phyloP scores from a whole-genome alignment of 1,284 basidiomycete species.

The Quambalaria eucalypti region DNA sequence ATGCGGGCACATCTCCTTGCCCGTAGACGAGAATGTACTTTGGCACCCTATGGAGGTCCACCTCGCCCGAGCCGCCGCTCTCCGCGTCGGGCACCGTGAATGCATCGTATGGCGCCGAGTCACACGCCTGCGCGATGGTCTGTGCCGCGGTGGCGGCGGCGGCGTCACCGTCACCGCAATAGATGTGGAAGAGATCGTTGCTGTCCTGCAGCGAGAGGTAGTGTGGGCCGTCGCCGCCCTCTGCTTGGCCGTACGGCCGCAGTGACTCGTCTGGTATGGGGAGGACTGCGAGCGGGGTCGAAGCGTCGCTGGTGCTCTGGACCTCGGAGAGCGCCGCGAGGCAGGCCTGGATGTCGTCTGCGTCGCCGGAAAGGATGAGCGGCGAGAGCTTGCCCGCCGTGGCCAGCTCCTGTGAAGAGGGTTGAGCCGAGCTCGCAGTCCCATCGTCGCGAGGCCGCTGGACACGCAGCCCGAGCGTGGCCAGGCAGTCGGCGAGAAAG shows the following conservation, averaged over 20 bases:
- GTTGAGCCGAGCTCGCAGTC: neutral
- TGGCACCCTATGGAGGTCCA: conserved; percentile 31
- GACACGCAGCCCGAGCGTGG: neutral
- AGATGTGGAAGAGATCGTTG: neutral
- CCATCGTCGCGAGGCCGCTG: neutral
- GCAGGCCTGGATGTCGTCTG: neutral
- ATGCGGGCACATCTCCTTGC: too few relatives aligned
- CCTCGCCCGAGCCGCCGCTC: conserved; percentile 11
- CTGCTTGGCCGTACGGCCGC: too few relatives aligned
- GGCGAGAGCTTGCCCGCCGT: neutral
- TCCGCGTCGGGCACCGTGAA: too few relatives aligned
- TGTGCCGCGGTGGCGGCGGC: neutral
- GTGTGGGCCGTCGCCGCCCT: conserved; percentile 15
- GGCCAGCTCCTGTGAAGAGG: neutral
- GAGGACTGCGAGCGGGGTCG: neutral
- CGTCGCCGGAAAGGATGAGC: neutral
- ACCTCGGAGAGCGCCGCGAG: neutral
- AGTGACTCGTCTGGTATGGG: too few relatives aligned
- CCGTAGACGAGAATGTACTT: conserved; percentile 30
- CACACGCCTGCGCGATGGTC: conserved; percentile 1
- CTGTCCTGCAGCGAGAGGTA: neutral
- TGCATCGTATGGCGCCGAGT: neutral
- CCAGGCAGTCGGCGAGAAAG: neutral
- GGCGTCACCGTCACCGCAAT: neutral
- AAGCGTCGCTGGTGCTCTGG: neutral